These are phyloP conservation scores for Babesia caballi DNA, from an alignment of 169 alveolate species.

Conservation along the genomic window DNA sequence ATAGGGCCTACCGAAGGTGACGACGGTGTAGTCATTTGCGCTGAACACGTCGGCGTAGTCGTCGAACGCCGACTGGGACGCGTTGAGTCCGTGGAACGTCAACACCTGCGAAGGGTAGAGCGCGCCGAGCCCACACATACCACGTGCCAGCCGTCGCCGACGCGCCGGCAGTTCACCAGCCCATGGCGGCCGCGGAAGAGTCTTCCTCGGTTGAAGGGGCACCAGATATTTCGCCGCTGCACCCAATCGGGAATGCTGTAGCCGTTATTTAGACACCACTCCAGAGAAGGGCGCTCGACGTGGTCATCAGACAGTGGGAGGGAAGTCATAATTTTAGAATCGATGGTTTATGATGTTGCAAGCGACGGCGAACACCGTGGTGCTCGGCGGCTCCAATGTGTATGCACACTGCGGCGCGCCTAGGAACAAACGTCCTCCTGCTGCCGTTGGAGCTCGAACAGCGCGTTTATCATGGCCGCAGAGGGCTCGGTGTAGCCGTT, in stretches of 20 bases:
- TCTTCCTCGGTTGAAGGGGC: constrained; percentile 71
- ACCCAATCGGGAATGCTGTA: constrained; percentile 73
- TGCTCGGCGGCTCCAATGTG: constrained; percentile 2
- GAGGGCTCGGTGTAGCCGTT: no score
- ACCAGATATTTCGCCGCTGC: constrained; percentile 56
- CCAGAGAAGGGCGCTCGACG: constrained; percentile 21
- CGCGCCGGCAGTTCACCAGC: constrained; percentile 62
- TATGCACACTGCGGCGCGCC: constrained; percentile 23
- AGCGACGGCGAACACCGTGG: background rate
- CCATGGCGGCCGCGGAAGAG: constrained; percentile 73
- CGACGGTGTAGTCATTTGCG: constrained; percentile 65
- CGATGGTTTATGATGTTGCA: background rate
- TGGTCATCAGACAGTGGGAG: background rate
- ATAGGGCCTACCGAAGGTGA: constrained; percentile 66
- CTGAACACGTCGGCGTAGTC: constrained; percentile 61
- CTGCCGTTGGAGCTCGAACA: no score
- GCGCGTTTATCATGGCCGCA: no score
- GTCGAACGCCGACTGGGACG: constrained; percentile 71
- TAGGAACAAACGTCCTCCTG: no score
- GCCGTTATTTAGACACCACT: constrained; percentile 58
- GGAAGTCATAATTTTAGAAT: background rate
- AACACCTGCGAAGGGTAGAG: constrained; percentile 22
- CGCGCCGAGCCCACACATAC: background rate
- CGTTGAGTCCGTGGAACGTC: constrained; percentile 79
- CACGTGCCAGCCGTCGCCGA: constrained; percentile 55